A percentile compares a stretch with the other conserved stretches of the same genome.
These are phyloP conservation scores for Irpex sp. DNA, from an alignment of 1,284 basidiomycete species.

Conservation along the genomic window DNA sequence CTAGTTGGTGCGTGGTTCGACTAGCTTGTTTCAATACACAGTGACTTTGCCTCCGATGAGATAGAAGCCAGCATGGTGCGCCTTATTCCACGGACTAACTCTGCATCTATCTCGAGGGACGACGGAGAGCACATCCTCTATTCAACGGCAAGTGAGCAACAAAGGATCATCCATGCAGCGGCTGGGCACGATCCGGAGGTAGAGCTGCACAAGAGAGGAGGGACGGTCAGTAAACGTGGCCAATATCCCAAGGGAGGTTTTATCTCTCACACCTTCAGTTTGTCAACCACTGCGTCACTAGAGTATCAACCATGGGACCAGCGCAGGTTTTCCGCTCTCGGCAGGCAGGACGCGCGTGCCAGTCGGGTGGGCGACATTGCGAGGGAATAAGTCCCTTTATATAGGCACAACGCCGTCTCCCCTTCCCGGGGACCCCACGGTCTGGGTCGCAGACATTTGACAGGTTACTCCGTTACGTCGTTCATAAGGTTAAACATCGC, in stretches of 20 bases:
- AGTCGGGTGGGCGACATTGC: neutral
- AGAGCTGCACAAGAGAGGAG: slow-evolving; percentile 13
- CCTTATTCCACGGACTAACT: neutral
- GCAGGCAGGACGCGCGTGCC: neutral
- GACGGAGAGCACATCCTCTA: neutral
- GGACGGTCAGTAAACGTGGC: slow-evolving; percentile 11
- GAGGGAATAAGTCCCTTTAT: slow-evolving; percentile 9
- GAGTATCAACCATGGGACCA: slow-evolving; percentile 5
- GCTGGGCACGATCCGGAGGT: slow-evolving; percentile 10
- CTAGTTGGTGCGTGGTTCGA: neutral
- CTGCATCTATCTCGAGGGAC: neutral
- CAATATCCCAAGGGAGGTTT: slow-evolving; percentile 19
- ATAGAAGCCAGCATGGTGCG: neutral
- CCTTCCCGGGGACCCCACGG: slow-evolving; percentile 11
- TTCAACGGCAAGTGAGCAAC: neutral
- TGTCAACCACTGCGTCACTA: slow-evolving; percentile 10
- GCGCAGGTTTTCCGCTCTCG: slow-evolving; percentile 3
- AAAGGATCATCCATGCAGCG: neutral
- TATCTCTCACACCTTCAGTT: slow-evolving; percentile 21
- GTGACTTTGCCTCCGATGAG: neutral
- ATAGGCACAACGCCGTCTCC: slow-evolving; percentile 14
- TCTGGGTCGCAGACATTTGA: slow-evolving; percentile 6
- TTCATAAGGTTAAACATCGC: slow-evolving; percentile 26
- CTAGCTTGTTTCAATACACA: neutral
- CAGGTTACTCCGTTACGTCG: slow-evolving; percentile 25